Evolutionary conservation across 176 grass and related monocot genomes (phyloP).

Genomic region (Aegilops bicornis): DNA sequence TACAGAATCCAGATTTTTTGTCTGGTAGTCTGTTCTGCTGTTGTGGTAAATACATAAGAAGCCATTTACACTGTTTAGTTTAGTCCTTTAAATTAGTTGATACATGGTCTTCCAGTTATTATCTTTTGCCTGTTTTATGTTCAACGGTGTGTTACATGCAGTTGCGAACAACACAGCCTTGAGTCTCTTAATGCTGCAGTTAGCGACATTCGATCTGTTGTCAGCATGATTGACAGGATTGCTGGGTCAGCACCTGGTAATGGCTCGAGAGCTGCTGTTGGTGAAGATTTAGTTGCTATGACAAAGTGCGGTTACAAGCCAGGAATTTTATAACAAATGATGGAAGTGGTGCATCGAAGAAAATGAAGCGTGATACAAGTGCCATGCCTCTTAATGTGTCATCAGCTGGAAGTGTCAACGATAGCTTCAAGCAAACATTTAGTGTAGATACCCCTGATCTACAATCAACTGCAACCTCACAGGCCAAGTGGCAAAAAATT

Average conservation of each 20-base stretch:
- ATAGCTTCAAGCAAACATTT: conserved; percentile 71
- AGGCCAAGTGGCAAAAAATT: conserved; percentile 60
- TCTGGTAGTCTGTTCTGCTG: conserved; percentile 4
- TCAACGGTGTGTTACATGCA: conserved; percentile 40
- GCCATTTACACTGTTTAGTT: not conserved
- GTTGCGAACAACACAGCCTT: conserved; percentile 51
- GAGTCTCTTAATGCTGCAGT: conserved; percentile 58
- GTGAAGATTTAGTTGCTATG: conserved; percentile 98
- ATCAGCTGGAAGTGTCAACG: conserved; percentile 68
- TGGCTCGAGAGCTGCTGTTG: conserved; percentile 90
- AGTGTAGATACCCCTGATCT: conserved; percentile 58
- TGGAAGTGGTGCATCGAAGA: conserved; percentile 79
- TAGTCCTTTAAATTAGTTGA: not conserved
- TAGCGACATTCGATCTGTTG: conserved; percentile 77
- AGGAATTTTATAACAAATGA: conserved; percentile 90
- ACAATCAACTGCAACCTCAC: conserved; percentile 87
- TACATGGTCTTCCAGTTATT: not conserved
- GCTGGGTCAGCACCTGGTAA: conserved; percentile 96
- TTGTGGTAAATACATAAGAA: not conserved
- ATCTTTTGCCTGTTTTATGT: conserved; percentile 21
- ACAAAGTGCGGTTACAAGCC: conserved; percentile 97
- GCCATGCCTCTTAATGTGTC: conserved; percentile 91
- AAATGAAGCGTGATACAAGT: conserved; percentile 98
- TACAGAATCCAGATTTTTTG: not conserved
- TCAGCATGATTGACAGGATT: conserved; percentile 92